Conservation (phyloP, 495 filamentous ascomycete species). For the Annulohypoxylon moriforme region DNA sequence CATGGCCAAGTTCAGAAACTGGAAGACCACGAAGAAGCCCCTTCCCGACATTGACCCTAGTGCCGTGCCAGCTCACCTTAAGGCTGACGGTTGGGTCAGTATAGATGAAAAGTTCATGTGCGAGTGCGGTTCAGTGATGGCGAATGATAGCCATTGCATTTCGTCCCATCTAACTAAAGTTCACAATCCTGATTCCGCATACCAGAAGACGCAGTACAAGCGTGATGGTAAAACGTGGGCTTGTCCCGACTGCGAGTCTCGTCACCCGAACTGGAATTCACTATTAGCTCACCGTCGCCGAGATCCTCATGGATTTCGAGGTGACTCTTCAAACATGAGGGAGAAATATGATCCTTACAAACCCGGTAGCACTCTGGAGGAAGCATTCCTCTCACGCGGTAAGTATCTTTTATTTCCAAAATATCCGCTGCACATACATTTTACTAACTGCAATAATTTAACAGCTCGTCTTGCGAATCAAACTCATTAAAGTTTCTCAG, state of each 20-base stretch:
- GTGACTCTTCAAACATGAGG: neutral
- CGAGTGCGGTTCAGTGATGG: neutral
- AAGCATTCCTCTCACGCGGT: neutral
- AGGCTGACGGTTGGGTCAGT: neutral
- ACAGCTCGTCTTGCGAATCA: neutral
- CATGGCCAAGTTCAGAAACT: neutral
- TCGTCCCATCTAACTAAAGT: neutral
- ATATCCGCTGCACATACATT: neutral
- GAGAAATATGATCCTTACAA: neutral
- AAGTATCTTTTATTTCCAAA: neutral
- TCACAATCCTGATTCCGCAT: neutral
- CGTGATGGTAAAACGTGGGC: neutral
- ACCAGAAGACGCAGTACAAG: conserved; percentile 48
- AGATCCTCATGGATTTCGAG: neutral
- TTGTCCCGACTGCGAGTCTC: neutral
- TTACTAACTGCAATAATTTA: neutral
- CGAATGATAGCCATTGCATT: neutral
- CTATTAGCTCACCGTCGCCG: neutral
- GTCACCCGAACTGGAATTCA: neutral
- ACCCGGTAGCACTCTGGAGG: neutral
- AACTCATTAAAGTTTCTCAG: neutral
- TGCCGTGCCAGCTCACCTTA: neutral
- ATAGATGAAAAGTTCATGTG: neutral
- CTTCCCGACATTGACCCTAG: neutral
- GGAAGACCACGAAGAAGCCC: neutral